Evolutionary conservation across 305 asterid species (phyloP).

Genomic region (Petunia hybrid): DNA sequence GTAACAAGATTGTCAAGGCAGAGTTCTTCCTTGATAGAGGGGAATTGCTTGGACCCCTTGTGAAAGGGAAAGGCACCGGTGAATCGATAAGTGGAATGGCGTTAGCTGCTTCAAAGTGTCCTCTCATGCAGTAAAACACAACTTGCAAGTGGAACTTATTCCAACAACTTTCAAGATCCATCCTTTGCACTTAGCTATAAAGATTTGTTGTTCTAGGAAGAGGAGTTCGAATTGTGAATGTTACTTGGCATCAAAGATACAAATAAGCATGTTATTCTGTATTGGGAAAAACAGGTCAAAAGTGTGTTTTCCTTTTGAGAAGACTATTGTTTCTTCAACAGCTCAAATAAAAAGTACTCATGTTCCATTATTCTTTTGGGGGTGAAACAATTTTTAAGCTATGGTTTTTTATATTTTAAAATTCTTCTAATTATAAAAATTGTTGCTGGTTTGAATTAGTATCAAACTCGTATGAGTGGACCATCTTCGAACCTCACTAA

Average conservation of each 20-base stretch:
- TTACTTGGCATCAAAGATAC: neutral
- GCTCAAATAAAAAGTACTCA: too few relatives aligned
- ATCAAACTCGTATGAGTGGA: too few relatives aligned
- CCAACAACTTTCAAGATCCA: too few relatives aligned
- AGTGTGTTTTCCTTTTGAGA: too few relatives aligned
- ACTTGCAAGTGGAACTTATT: too few relatives aligned
- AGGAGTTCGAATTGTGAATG: neutral
- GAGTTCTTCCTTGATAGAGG: slow-evolving; percentile 62
- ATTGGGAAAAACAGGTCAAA: neutral
- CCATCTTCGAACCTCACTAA: too few relatives aligned
- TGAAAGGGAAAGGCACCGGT: slow-evolving; percentile 41
- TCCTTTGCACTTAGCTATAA: too few relatives aligned
- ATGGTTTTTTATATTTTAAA: too few relatives aligned
- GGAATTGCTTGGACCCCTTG: slow-evolving; percentile 55
- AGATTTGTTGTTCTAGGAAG: too few relatives aligned
- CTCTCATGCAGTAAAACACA: slow-evolving; percentile 37
- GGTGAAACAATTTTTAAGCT: too few relatives aligned
- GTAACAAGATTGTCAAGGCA: slow-evolving; percentile 51
- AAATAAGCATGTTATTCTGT: neutral
- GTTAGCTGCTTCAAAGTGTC: slow-evolving; percentile 46
- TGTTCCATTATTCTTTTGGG: too few relatives aligned
- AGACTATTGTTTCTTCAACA: neutral
- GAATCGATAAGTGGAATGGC: neutral
- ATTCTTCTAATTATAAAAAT: neutral
- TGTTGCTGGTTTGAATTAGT: neutral